A percentile compares a stretch with the other conserved stretches of the same genome.
These are phyloP conservation scores for Paxillus involutus DNA, from an alignment of 768 basidiomycete species.

Conservation along the genomic window DNA sequence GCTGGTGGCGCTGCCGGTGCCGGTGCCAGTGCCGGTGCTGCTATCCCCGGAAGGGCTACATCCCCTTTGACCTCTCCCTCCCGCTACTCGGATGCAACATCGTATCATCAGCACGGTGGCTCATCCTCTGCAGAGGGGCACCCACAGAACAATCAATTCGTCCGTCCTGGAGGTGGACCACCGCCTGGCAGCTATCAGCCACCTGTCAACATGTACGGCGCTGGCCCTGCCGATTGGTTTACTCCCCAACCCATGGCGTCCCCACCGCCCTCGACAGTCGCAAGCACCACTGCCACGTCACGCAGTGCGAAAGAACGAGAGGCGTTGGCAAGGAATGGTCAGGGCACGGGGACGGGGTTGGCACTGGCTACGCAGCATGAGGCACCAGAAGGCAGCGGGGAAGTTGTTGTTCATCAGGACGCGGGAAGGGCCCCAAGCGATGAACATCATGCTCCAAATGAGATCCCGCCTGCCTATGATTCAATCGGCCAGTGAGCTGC, in stretches of 20 bases:
- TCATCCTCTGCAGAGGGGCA: conserved; percentile 4
- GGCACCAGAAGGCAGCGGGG: conserved; percentile 16
- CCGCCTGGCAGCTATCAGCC: conserved; percentile 5
- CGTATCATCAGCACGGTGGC: conserved; percentile 4
- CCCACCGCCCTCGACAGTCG: conserved; percentile 23
- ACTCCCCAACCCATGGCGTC: conserved; percentile 15
- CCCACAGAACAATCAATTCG: not conserved
- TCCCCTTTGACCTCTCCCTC: conserved; percentile 6
- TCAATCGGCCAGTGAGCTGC: conserved; percentile 18
- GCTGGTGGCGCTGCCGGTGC: too few relatives aligned
- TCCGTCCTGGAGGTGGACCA: not conserved
- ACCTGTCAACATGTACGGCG: conserved; percentile 8
- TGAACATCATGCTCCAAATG: conserved; percentile 16
- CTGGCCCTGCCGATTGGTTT: conserved; percentile 20
- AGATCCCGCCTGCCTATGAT: conserved; percentile 30
- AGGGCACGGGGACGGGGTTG: conserved; percentile 10
- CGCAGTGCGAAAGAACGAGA: conserved; percentile 24
- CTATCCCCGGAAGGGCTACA: not conserved
- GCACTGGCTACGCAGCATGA: conserved; percentile 22
- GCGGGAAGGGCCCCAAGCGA: conserved; percentile 23
- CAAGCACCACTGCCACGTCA: conserved; percentile 10
- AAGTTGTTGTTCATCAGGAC: conserved; percentile 28
- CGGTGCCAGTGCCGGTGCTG: not conserved
- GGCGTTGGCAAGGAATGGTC: conserved; percentile 16
- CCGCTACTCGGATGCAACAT: conserved; percentile 5